Conservation (phyloP, 257 asterid species). For the Penstemon barbatus region DNA sequence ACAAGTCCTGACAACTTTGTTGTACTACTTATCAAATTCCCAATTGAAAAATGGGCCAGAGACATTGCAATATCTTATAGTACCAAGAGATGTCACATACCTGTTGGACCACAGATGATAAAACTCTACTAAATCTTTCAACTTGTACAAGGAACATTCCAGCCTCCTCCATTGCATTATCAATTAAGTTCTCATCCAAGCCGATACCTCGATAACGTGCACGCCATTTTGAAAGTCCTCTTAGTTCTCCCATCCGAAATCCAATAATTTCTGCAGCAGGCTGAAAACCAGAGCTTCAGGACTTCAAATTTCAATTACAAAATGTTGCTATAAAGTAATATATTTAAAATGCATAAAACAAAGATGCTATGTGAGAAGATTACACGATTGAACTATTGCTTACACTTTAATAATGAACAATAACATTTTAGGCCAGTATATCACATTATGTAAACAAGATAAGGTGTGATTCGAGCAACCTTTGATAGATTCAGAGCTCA, state of each 20-base stretch:
- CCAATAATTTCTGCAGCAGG: constrained; percentile 98
- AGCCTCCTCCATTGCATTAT: constrained; percentile 80
- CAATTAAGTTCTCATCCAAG: constrained; percentile 77
- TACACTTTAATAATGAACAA: not conserved
- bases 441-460: constrained; percentile 6
- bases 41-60: constrained; percentile 6
- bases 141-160: constrained; percentile 86
- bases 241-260: constrained; percentile 89
- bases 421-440: constrained; percentile 16
- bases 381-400: not conserved
- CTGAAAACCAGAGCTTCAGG: constrained; percentile 56
- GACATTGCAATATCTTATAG: constrained; percentile 12
- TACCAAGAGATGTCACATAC: constrained; percentile 38
- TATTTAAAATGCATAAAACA: constrained; percentile 22
- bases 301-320: constrained; percentile 25
- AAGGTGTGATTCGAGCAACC: constrained; percentile 4
- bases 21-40: constrained; percentile 12
- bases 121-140: constrained; percentile 72
- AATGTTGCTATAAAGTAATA: constrained; percentile 14
- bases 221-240: constrained; percentile 97
- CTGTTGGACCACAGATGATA: constrained; percentile 91
- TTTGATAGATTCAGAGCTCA: not conserved
- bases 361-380: constrained; percentile 4
- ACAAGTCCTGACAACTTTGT: not conserved
- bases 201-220: constrained; percentile 85